Conservation (phyloP, 441 rosid genomes). For the Erodium chrysanthum region DNA sequence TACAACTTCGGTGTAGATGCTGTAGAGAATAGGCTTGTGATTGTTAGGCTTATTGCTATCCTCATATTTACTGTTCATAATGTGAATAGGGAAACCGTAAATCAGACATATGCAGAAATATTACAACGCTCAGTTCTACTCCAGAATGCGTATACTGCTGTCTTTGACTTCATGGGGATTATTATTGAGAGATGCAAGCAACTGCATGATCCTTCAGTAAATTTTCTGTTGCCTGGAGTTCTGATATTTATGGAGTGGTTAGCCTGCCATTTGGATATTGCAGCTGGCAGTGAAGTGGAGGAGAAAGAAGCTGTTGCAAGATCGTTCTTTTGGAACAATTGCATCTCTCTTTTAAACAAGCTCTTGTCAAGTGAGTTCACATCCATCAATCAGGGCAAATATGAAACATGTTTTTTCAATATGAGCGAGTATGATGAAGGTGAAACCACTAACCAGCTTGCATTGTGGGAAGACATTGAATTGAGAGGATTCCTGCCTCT, state of each 20-base stretch:
- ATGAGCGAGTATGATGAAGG: slow-evolving; percentile 20
- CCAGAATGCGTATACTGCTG: slow-evolving; percentile 17
- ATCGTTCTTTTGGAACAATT: slow-evolving; percentile 15
- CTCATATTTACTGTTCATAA: slow-evolving; percentile 18
- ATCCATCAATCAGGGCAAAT: slow-evolving; percentile 9
- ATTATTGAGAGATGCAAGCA: slow-evolving; percentile 16
- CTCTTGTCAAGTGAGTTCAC: not conserved
- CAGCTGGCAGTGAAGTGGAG: slow-evolving; percentile 10
- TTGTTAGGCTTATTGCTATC: slow-evolving; percentile 16
- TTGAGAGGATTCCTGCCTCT: slow-evolving; percentile 20
- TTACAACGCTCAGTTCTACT: slow-evolving; percentile 20
- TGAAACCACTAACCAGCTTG: slow-evolving; percentile 16
- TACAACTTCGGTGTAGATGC: slow-evolving; percentile 17
- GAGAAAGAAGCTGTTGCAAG: slow-evolving; percentile 14
- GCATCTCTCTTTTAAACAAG: slow-evolving; percentile 15
- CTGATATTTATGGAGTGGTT: slow-evolving; percentile 22
- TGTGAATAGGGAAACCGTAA: slow-evolving; percentile 16
- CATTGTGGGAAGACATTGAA: slow-evolving; percentile 22
- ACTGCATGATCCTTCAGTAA: slow-evolving; percentile 14
- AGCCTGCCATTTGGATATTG: slow-evolving; percentile 19
- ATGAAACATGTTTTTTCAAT: slow-evolving; percentile 16
- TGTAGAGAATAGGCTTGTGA: slow-evolving; percentile 16
- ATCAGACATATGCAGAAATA: slow-evolving; percentile 19
- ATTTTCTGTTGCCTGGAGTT: slow-evolving; percentile 16
- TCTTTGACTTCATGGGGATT: slow-evolving; percentile 17